Base-by-base conservation (phyloP, 306 rosid species). In the Arachis hypogaea region DNA sequence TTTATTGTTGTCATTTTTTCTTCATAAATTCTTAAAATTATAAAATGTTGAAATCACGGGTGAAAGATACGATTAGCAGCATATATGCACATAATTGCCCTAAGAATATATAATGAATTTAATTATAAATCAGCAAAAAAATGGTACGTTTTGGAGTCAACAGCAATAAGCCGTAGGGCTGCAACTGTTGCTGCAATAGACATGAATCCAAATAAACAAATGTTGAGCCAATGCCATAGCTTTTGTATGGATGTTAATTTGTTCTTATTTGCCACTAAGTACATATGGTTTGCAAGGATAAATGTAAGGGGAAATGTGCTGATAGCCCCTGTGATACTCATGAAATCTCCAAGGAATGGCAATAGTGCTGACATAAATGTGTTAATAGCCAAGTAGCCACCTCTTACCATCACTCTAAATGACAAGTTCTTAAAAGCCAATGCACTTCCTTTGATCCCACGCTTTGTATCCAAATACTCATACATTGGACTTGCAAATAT, bases 401-500 rank as follows among this genome's bases (percentile, higher is more conserved):
- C 99, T 85, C 96, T 84, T 3, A 92, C 95, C 14, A 69, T 9
- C 11, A 89, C 52, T 63, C 99, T 71, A 81, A 89, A 94, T 11
- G 86, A 75, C 81, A 92, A 79, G 83, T 89, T 94, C 50, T 81
- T 72, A 11, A 74, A 4, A 58, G 83, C 76, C 79, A 94, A 56
- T 0, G 97, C 82, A 9, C 86, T 92, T 55, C 99, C 99, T 76
- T 71, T 82, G 63, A 91, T 88, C 55, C 95, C 99, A 68, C 72
- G 77, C 78, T 36, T 88, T 1, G 96, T 91, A 56, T 94, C 99
- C 80, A 89, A 69, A 74, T 78, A 94, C 77, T 92, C 99, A 10
- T 94, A 94, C 97, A 89, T 94, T 54, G 97, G 99, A 77, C 99
- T 94, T 16, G 99, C 99, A 80, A 94, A 89, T 82, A 94, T 89